Evolutionary conservation across 2,329 filamentous ascomycete genomes (phyloP).

Genomic region (Talaromyces rugulosus): DNA sequence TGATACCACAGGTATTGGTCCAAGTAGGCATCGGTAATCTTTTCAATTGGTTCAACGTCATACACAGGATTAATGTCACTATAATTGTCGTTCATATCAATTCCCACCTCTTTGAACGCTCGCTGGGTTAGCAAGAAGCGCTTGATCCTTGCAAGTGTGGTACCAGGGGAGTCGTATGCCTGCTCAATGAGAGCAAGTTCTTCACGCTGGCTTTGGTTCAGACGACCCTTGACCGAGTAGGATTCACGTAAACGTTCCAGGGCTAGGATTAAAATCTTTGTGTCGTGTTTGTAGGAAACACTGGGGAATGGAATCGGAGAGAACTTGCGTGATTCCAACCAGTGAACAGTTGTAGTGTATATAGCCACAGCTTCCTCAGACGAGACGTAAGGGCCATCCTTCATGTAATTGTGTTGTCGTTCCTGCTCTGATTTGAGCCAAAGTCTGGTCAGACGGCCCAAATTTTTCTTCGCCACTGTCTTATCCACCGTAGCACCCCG

Average conservation of each 20-base stretch:
- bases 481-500: slow-evolving; percentile 97
- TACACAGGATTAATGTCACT: slow-evolving; percentile 99
- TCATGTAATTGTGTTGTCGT: slow-evolving; percentile 98
- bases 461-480: slow-evolving; percentile 98
- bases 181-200: slow-evolving; percentile 96
- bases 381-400: slow-evolving; percentile 96
- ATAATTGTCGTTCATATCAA: slow-evolving; percentile 99
- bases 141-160: slow-evolving; percentile 93
- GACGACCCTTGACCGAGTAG: slow-evolving; percentile 92
- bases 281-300: slow-evolving; percentile 99
- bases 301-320: slow-evolving; percentile 98
- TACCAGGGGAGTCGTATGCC: slow-evolving; percentile 95
- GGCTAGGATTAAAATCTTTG: slow-evolving; percentile 94
- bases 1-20: slow-evolving; percentile 99
- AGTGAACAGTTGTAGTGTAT: slow-evolving; percentile 97
- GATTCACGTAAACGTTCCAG: slow-evolving; percentile 89
- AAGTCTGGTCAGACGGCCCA: slow-evolving; percentile 86
- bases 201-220: slow-evolving; percentile 97
- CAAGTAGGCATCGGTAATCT: slow-evolving; percentile 97
- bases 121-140: slow-evolving; percentile 93
- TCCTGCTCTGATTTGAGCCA: slow-evolving; percentile 99
- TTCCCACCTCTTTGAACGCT: slow-evolving; percentile 98
- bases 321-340: slow-evolving; percentile 97
- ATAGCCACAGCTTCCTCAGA: slow-evolving; percentile 98
- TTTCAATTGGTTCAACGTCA: slow-evolving; percentile 97